phyloP scores from a whole-genome alignment of 2,329 filamentous ascomycete genomes.

The Fusarium decemcellulare region DNA sequence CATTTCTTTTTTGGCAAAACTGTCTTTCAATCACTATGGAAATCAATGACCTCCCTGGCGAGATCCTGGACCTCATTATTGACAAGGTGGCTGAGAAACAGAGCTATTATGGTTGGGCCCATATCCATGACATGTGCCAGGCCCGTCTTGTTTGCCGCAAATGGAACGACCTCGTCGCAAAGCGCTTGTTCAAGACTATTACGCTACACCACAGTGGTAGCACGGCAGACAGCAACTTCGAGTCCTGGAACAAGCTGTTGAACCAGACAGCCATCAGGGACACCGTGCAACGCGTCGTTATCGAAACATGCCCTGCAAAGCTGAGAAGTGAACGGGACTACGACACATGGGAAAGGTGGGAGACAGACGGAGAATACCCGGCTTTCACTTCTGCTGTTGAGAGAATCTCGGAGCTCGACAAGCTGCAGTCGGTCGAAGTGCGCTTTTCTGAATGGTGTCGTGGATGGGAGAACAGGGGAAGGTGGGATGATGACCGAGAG shows the following conservation, averaged over 20 bases:
- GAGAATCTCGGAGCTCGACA: not conserved
- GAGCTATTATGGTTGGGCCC: not conserved
- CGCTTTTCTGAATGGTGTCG: not conserved
- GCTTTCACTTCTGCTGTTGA: not conserved
- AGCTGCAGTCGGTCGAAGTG: not conserved
- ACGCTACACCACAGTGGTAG: not conserved
- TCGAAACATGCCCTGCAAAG: not conserved
- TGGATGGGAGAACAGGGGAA: not conserved
- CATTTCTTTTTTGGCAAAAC: no score
- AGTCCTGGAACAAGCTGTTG: not conserved
- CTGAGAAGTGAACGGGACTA: not conserved
- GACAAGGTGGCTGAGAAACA: not conserved
- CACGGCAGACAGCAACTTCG: not conserved
- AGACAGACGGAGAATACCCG: not conserved
- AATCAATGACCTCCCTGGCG: not conserved
- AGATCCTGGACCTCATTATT: not conserved
- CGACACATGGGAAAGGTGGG: not conserved
- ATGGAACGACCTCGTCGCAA: constrained; percentile 1
- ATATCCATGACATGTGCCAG: not conserved
- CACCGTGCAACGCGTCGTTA: not conserved
- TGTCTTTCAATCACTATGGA: not conserved
- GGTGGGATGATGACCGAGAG: not conserved
- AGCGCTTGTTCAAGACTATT: not conserved
- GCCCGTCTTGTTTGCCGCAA: constrained; percentile 1
- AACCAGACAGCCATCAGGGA: not conserved